These are phyloP conservation scores for Tuber brumale DNA, from an alignment of 495 filamentous ascomycete species.

Conservation along the genomic window DNA sequence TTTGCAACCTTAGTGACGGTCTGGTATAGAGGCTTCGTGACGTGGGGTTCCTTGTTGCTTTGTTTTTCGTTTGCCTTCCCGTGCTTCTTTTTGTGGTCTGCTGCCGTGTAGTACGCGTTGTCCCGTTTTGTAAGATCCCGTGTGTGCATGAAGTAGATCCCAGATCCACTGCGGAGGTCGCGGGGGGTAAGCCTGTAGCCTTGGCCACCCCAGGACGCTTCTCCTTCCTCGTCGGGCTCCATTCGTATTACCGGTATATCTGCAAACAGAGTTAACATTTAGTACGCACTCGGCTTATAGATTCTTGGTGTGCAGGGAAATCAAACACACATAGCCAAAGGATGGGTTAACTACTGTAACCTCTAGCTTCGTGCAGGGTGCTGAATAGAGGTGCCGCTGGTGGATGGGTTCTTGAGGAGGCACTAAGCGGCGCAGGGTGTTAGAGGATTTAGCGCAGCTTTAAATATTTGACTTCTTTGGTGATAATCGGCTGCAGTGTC, in stretches of 20 bases:
- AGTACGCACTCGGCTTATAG: neutral
- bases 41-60: neutral
- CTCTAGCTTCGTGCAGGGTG: neutral
- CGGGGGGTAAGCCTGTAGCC: neutral
- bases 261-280: neutral
- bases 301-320: neutral
- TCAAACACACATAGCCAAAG: neutral
- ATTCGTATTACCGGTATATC: no score
- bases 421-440: neutral
- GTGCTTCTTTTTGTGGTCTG: neutral
- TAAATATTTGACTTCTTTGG: neutral
- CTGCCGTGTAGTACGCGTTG: neutral
- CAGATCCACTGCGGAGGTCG: neutral
- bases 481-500: neutral
- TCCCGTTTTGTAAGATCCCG: neutral
- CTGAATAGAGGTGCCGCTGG: neutral
- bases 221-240: no score
- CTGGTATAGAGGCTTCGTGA: neutral
- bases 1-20: slow-evolving; percentile 36
- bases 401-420: neutral
- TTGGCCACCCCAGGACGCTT: neutral
- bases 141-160: neutral
- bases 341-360: neutral
- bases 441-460: neutral
- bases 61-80: neutral